A percentile compares a stretch with the other conserved stretches of the same genome.
phyloP scores from a whole-genome alignment of 1,284 basidiomycete species.

The Peniophora sp. region DNA sequence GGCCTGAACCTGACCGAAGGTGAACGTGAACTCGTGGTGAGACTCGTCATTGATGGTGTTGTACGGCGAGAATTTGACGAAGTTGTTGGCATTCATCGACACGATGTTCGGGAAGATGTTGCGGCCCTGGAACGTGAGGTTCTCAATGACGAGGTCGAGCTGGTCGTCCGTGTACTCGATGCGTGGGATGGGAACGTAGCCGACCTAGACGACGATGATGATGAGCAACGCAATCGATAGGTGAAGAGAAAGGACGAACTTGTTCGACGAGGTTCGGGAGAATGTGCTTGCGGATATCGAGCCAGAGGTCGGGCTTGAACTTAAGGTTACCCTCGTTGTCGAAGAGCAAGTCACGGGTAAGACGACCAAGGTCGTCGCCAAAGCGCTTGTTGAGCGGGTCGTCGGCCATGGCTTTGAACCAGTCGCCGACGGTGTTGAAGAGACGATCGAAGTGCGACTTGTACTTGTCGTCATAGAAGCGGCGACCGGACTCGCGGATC shows the following conservation, averaged over 20 bases:
- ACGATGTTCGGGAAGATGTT: slow-evolving; percentile 81
- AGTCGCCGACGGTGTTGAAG: slow-evolving; percentile 62
- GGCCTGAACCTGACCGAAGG: slow-evolving; percentile 84
- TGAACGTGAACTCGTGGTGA: slow-evolving; percentile 66
- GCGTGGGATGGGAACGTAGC: slow-evolving; percentile 86
- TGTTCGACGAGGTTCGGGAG: slow-evolving; percentile 72
- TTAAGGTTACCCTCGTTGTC: slow-evolving; percentile 73
- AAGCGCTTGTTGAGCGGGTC: slow-evolving; percentile 81
- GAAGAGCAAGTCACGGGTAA: slow-evolving; percentile 79
- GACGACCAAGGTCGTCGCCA: slow-evolving; percentile 75
- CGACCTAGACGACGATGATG: slow-evolving; percentile 43
- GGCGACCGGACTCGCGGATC: slow-evolving; percentile 62
- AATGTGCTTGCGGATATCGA: slow-evolving; percentile 77
- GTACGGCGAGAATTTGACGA: slow-evolving; percentile 79
- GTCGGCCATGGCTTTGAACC: slow-evolving; percentile 79
- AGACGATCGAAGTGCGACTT: slow-evolving; percentile 76
- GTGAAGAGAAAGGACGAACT: slow-evolving; percentile 24
- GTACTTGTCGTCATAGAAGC: slow-evolving; percentile 85
- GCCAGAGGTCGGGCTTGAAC: slow-evolving; percentile 89
- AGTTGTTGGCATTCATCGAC: slow-evolving; percentile 77
- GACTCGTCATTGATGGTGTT: slow-evolving; percentile 46
- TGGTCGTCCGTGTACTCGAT: slow-evolving; percentile 86
- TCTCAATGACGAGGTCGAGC: slow-evolving; percentile 90
- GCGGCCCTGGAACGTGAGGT: slow-evolving; percentile 80
- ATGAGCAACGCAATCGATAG: not conserved